Evolutionary conservation across 164 flowering plant genomes (phyloP).

Genomic region (Kalanchoe fedtschenkoi): DNA sequence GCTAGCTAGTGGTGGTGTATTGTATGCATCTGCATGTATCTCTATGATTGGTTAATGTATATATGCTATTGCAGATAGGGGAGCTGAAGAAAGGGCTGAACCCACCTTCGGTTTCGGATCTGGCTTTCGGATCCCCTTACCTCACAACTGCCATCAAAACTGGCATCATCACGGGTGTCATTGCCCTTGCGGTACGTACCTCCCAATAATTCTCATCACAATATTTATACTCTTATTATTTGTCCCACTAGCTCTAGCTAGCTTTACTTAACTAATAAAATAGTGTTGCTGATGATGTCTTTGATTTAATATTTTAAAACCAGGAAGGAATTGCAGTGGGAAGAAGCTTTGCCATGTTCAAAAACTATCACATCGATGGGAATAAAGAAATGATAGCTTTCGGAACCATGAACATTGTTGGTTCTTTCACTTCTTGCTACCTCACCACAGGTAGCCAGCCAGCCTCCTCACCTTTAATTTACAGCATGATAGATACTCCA

Average conservation of each 20-base stretch:
- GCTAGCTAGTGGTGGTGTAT: too few species aligned
- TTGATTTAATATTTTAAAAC: background rate
- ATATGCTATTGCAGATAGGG: constrained; percentile 44
- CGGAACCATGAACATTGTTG: constrained; percentile 82
- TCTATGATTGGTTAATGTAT: background rate
- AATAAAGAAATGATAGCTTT: constrained; percentile 95
- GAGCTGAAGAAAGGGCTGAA: constrained; percentile 57
- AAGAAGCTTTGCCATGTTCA: constrained; percentile 81
- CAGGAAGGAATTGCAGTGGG: constrained; percentile 95
- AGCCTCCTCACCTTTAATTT: too few species aligned
- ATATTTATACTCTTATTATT: background rate
- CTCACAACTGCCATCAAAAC: constrained; percentile 43
- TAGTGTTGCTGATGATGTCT: background rate
- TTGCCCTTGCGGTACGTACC: constrained; percentile 63
- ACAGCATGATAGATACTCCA: too few species aligned
- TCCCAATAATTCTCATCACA: background rate
- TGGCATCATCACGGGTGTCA: constrained; percentile 60
- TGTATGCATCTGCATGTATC: too few species aligned
- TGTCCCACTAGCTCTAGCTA: too few species aligned
- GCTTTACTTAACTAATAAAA: background rate
- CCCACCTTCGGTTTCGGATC: constrained; percentile 51
- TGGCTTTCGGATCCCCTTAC: constrained; percentile 37
- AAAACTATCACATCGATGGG: constrained; percentile 85
- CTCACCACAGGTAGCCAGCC: constrained; percentile 60
- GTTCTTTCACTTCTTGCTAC: constrained; percentile 78